These are phyloP conservation scores for Exobasidium rhododendri DNA, from an alignment of 1,284 basidiomycete species.

Conservation along the genomic window DNA sequence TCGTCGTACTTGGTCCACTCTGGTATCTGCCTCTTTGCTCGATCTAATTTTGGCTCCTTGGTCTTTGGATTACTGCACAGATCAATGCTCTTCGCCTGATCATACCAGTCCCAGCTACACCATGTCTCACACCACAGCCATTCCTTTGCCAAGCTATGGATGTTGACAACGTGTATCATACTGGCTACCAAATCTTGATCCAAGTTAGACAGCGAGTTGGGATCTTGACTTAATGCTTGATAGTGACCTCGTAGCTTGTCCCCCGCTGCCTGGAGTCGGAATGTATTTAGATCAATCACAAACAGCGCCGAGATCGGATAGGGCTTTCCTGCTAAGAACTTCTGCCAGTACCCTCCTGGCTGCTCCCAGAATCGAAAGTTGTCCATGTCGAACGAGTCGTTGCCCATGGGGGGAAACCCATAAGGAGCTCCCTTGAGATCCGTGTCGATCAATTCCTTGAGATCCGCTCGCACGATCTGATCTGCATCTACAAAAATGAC, in stretches of 20 bases:
- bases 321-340: slow-evolving; percentile 31
- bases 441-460: slow-evolving; percentile 85
- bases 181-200: slow-evolving; percentile 66
- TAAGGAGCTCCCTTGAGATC: slow-evolving; percentile 69
- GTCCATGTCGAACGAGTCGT: slow-evolving; percentile 87
- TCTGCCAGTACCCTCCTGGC: slow-evolving; percentile 56
- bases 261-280: slow-evolving; percentile 69
- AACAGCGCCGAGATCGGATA: slow-evolving; percentile 68
- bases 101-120: slow-evolving; percentile 44
- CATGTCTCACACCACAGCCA: slow-evolving; percentile 56
- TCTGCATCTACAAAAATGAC: slow-evolving; percentile 95
- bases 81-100: slow-evolving; percentile 52
- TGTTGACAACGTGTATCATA: slow-evolving; percentile 29
- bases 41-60: slow-evolving; percentile 89
- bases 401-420: slow-evolving; percentile 91
- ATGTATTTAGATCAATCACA: slow-evolving; percentile 90
- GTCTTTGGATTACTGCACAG: slow-evolving; percentile 56
- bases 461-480: slow-evolving; percentile 83
- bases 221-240: slow-evolving; percentile 87
- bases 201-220: slow-evolving; percentile 85
- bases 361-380: slow-evolving; percentile 98
- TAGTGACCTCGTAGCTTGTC: slow-evolving; percentile 89
- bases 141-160: slow-evolving; percentile 43
- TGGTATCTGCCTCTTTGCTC: slow-evolving; percentile 82
- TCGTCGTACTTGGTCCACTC: slow-evolving; percentile 92